A percentile compares a stretch with the other conserved stretches of the same genome.
Evolutionary conservation across 306 rosid genomes (phyloP).

Genomic region (Prunus padus): DNA sequence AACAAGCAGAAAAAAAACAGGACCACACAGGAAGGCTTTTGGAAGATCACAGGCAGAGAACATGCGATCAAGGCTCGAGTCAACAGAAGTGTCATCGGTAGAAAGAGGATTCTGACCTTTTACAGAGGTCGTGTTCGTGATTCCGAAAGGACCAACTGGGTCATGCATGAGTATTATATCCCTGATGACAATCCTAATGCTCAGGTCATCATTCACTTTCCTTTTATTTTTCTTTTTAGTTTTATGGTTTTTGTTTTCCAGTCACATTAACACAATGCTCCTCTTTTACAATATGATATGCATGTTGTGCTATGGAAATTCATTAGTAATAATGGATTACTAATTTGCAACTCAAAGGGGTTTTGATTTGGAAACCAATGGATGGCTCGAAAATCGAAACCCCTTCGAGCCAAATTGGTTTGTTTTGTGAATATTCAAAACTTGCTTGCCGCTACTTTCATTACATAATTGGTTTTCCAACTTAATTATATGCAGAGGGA

Average conservation of each 20-base stretch:
- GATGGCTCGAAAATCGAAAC: neutral
- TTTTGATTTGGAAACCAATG: neutral
- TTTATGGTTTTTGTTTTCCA: neutral
- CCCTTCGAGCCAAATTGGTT: neutral
- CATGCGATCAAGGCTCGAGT: constrained; percentile 26
- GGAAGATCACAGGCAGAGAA: constrained; percentile 67
- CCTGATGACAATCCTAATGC: neutral
- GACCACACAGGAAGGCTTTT: constrained; percentile 50
- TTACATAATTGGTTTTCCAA: neutral
- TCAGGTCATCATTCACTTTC: constrained; percentile 37
- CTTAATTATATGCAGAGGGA: constrained; percentile 36
- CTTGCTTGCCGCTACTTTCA: neutral
- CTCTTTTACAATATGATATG: too few species aligned
- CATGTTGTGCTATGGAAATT: neutral
- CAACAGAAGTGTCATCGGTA: constrained; percentile 41
- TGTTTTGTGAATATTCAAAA: neutral
- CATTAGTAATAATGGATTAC: neutral
- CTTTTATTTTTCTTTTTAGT: neutral
- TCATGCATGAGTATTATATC: constrained; percentile 63
- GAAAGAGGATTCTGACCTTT: constrained; percentile 64
- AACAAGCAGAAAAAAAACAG: constrained; percentile 36
- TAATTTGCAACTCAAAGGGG: neutral
- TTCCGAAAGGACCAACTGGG: constrained; percentile 46
- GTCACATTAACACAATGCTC: neutral
- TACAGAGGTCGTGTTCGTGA: constrained; percentile 28